These are phyloP conservation scores for Stellera chamaejasme DNA, from an alignment of 345 rosid genomes.

Conservation along the genomic window DNA sequence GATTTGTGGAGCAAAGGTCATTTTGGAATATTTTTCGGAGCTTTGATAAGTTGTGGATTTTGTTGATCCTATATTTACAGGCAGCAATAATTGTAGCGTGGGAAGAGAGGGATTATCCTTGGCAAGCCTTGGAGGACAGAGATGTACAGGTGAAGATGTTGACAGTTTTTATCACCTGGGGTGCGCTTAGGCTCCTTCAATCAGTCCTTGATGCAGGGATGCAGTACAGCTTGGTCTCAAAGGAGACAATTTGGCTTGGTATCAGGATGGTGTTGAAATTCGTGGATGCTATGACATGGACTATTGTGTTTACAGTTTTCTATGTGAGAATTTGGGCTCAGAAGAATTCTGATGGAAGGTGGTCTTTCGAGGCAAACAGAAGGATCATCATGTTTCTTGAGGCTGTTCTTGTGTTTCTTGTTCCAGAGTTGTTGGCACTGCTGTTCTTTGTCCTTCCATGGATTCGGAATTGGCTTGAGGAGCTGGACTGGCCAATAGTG, in stretches of 20 bases:
- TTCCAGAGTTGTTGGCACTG: conserved; percentile 75
- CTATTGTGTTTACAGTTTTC: conserved; percentile 60
- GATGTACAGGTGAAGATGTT: conserved; percentile 62
- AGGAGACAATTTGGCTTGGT: conserved; percentile 50
- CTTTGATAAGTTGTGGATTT: conserved; percentile 71
- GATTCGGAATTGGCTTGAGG: conserved; percentile 69
- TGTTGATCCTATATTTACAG: conserved; percentile 68
- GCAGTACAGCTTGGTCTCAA: conserved; percentile 76
- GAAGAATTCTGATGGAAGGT: conserved; percentile 43
- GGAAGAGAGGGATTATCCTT: conserved; percentile 30
- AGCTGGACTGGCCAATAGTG: conserved; percentile 49
- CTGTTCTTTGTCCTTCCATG: conserved; percentile 72
- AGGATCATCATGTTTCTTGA: conserved; percentile 54
- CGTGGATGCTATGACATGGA: conserved; percentile 60
- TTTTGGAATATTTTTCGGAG: conserved; percentile 81
- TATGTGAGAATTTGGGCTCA: conserved; percentile 79
- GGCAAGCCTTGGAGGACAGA: conserved; percentile 47
- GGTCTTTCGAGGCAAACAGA: conserved; percentile 56
- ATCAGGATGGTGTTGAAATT: conserved; percentile 75
- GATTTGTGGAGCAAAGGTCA: conserved; percentile 87
- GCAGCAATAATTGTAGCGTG: conserved; percentile 74
- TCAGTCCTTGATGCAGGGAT: conserved; percentile 80
- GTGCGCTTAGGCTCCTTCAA: conserved; percentile 56
- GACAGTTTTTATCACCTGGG: conserved; percentile 85
- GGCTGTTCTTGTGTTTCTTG: conserved; percentile 51